Conservation (phyloP, 2,329 filamentous ascomycete genomes). For the Scedosporium minutisporum region DNA sequence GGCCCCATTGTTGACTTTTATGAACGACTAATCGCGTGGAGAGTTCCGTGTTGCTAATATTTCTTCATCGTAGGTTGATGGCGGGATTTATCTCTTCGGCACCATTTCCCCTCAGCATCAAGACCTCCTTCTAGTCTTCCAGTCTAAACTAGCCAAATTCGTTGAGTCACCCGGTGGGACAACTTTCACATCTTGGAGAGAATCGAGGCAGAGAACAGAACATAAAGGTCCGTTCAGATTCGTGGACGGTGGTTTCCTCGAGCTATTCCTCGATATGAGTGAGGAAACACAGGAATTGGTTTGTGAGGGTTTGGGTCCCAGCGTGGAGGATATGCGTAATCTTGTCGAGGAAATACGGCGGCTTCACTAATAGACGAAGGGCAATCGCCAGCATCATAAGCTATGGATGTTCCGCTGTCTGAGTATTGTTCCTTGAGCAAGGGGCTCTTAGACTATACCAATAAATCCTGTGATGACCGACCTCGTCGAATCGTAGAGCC, state of each 20-base stretch:
- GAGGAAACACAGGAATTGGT: constrained; percentile 45
- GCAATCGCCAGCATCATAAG: neutral
- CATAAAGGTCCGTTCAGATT: constrained; percentile 76
- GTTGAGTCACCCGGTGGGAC: constrained; percentile 64
- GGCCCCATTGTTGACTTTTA: neutral
- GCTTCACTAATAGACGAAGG: constrained; percentile 38
- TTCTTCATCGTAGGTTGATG: constrained; percentile 57
- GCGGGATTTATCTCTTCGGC: constrained; percentile 82
- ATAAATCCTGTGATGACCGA: too few species aligned
- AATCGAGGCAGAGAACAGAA: constrained; percentile 58
- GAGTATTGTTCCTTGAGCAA: too few species aligned
- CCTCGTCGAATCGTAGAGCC: too few species aligned
- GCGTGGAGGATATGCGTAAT: constrained; percentile 53
- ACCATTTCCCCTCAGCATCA: constrained; percentile 63
- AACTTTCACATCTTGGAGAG: constrained; percentile 70
- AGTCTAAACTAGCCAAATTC: constrained; percentile 56
- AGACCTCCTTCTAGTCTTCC: constrained; percentile 74
- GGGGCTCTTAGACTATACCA: too few species aligned
- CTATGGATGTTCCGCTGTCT: too few species aligned
- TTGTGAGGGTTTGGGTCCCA: constrained; percentile 47
- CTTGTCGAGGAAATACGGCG: constrained; percentile 53
- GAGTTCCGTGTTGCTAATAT: neutral
- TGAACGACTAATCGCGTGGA: neutral
- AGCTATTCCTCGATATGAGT: constrained; percentile 67
- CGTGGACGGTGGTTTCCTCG: constrained; percentile 84